These are phyloP conservation scores for Eucalyptus victrix DNA, from an alignment of 345 rosid species.

Conservation along the genomic window DNA sequence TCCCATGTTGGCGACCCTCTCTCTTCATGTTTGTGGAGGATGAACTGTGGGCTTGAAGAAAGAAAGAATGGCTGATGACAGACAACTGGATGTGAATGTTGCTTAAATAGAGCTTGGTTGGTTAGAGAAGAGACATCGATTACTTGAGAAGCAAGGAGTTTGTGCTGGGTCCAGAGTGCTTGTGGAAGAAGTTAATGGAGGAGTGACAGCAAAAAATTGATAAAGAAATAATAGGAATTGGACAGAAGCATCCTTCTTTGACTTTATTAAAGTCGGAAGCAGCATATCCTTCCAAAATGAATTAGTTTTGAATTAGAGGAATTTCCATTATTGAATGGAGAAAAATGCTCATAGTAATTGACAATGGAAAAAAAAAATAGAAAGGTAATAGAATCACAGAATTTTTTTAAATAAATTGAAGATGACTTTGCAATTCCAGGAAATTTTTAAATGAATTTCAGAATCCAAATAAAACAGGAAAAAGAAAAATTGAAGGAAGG, in stretches of 20 bases:
- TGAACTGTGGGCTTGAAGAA: neutral
- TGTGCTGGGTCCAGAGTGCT: neutral
- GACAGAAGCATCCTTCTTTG: neutral
- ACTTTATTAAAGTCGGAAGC: neutral
- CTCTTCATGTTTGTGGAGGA: slow-evolving; percentile 32
- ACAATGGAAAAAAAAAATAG: neutral
- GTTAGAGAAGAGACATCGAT: neutral
- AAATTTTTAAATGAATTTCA: neutral
- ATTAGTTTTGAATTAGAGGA: neutral
- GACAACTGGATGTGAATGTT: neutral
- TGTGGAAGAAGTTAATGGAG: slow-evolving; percentile 5
- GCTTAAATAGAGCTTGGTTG: neutral
- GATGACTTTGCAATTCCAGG: neutral
- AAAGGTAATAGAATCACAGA: neutral
- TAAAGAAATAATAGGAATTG: neutral
- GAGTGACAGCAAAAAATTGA: neutral
- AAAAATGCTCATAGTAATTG: neutral
- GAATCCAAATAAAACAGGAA: neutral
- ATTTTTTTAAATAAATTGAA: neutral
- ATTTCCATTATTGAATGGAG: neutral
- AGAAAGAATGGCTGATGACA: neutral
- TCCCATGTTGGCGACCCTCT: slow-evolving; percentile 60
- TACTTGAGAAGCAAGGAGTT: slow-evolving; percentile 15
- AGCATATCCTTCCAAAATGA: neutral
- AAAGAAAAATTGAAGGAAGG: neutral